phyloP scores from a whole-genome alignment of 129 eudicot species.

The Lactuca sativa region DNA sequence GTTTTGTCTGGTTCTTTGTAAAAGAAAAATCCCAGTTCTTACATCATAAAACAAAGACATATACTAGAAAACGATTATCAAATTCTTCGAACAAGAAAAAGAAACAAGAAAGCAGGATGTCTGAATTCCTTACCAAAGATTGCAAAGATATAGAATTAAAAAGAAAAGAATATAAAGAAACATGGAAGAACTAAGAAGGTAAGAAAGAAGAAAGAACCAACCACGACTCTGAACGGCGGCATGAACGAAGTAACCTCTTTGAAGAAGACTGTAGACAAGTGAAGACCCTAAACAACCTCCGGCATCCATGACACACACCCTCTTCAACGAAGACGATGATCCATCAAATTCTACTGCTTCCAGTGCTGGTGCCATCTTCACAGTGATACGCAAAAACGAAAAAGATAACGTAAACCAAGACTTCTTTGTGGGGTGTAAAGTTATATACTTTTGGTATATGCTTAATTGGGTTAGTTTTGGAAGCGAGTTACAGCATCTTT shows the following conservation, averaged over 20 bases:
- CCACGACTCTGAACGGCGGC: conserved; percentile 58
- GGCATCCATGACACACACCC: conserved; percentile 80
- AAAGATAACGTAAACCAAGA: not conserved
- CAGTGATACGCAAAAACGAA: not conserved
- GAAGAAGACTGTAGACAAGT: conserved; percentile 56
- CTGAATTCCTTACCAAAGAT: not conserved
- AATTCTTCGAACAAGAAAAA: not conserved
- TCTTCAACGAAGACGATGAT: conserved; percentile 34
- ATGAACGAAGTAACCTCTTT: conserved; percentile 64
- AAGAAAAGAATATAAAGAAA: not conserved
- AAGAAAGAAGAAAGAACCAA: conserved; percentile 21
- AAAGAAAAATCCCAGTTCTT: not conserved
- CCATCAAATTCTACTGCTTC: conserved; percentile 23
- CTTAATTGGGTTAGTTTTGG: not conserved
- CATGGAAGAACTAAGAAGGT: not conserved
- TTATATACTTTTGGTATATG: not conserved
- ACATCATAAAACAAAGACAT: not conserved
- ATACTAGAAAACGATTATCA: not conserved
- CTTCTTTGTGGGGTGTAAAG: not conserved
- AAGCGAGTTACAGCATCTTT: not conserved
- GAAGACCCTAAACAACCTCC: conserved; percentile 55
- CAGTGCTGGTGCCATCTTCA: conserved; percentile 40
- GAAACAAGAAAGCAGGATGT: not conserved
- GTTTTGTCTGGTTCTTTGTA: not conserved
- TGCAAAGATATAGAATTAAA: not conserved